Conservation (phyloP, 2,329 filamentous ascomycete species). For the Diaporthe destruens region DNA sequence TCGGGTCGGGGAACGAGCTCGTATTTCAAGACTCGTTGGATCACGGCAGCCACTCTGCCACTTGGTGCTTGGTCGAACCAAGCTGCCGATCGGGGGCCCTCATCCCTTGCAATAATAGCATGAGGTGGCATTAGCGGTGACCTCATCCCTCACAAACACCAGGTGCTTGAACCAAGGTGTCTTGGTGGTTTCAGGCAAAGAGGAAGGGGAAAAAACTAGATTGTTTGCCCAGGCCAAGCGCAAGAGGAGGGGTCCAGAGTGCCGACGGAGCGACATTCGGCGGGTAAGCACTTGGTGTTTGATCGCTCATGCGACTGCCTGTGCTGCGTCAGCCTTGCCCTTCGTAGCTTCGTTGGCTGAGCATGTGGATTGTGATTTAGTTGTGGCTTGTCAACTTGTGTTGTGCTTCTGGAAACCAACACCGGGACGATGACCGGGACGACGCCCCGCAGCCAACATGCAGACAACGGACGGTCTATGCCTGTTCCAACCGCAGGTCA, state of each 20-base stretch:
- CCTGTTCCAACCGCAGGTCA: constrained; percentile 3
- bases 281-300: constrained; percentile 17
- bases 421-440: background rate
- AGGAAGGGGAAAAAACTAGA: background rate
- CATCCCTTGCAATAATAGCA: constrained; percentile 17
- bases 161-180: background rate
- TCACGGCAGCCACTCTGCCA: background rate
- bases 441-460: constrained; percentile 12
- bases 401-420: background rate
- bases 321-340: constrained; percentile 35
- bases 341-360: constrained; percentile 20
- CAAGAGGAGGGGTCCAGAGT: background rate
- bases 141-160: constrained; percentile 11
- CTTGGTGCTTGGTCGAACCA: background rate
- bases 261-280: constrained; percentile 4
- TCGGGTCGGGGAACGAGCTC: constrained; percentile 21
- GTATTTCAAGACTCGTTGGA: constrained; percentile 7
- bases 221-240: background rate
- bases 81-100: constrained; percentile 34
- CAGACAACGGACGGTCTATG: background rate
- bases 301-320: constrained; percentile 25
- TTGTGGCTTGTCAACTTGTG: constrained; percentile 2
- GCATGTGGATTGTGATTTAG: background rate
- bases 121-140: constrained; percentile 9
- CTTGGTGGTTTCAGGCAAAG: constrained; percentile 22